These are phyloP conservation scores for Acacia pycnantha DNA, from an alignment of 331 rosid genomes.

Conservation along the genomic window DNA sequence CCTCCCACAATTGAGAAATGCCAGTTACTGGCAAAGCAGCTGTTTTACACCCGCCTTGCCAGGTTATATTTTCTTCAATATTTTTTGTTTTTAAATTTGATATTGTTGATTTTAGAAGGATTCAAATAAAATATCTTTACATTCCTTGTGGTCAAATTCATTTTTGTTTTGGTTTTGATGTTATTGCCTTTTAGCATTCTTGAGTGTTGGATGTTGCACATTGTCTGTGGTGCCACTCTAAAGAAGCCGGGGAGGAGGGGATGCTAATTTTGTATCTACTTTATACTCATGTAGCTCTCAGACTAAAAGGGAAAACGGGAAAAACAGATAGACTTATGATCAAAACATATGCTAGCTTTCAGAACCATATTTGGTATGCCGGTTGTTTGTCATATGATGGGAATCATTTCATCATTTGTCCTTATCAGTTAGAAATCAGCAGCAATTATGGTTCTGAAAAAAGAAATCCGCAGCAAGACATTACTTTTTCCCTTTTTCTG, in stretches of 20 bases:
- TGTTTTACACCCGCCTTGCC: slow-evolving; percentile 94
- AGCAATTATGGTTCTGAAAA: too few species aligned
- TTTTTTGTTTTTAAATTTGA: not conserved
- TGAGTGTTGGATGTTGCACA: not conserved
- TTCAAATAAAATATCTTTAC: not conserved
- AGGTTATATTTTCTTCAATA: slow-evolving; percentile 51
- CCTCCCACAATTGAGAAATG: slow-evolving; percentile 92
- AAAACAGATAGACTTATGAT: not conserved
- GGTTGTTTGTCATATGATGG: not conserved
- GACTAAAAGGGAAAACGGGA: not conserved
- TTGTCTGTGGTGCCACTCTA: not conserved
- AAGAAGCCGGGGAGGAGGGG: too few species aligned
- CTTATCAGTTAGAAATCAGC: not conserved
- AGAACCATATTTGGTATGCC: not conserved
- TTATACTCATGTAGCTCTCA: not conserved
- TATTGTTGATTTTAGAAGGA: not conserved
- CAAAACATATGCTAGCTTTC: not conserved
- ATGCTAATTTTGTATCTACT: too few species aligned
- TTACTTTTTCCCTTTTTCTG: not conserved
- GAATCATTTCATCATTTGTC: not conserved
- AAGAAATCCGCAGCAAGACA: not conserved
- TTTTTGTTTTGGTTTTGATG: not conserved
- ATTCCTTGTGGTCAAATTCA: not conserved
- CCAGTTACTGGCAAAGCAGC: slow-evolving; percentile 65
- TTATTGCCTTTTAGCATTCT: slow-evolving; percentile 15